A percentile compares a stretch with the other conserved stretches of the same genome.
Evolutionary conservation across 345 rosid genomes (phyloP).

Genomic region (Euphorbia peplus): DNA sequence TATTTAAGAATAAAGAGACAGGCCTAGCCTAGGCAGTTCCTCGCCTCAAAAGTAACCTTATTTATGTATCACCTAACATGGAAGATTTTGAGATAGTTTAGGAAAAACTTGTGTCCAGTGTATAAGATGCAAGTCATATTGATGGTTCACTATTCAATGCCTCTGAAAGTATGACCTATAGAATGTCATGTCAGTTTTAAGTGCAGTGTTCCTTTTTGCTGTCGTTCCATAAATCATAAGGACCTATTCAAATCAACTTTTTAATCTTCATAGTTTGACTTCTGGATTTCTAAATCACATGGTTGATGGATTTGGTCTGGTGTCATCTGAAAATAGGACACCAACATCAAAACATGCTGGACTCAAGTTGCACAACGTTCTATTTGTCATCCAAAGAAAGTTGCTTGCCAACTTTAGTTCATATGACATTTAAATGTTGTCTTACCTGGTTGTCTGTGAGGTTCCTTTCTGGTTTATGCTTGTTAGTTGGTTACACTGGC

Average conservation of each 20-base stretch:
- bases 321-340: not conserved
- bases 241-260: not conserved
- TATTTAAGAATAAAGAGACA: too few species aligned
- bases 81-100: not conserved
- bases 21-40: conserved; percentile 1
- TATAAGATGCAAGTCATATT: not conserved
- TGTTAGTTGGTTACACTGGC: not conserved
- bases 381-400: not conserved
- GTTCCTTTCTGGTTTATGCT: conserved; percentile 1
- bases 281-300: not conserved
- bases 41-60: not conserved
- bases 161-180: not conserved
- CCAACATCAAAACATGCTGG: too few species aligned
- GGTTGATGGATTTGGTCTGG: not conserved
- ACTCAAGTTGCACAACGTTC: not conserved
- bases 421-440: not conserved
- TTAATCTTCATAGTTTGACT: not conserved
- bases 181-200: not conserved
- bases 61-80: not conserved
- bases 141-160: not conserved
- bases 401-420: not conserved
- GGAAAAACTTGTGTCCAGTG: not conserved
- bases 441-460: not conserved
- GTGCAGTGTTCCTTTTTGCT: not conserved
- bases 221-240: not conserved